phyloP scores from a whole-genome alignment of 768 basidiomycete species.

The Kwoniella botswanensis region DNA sequence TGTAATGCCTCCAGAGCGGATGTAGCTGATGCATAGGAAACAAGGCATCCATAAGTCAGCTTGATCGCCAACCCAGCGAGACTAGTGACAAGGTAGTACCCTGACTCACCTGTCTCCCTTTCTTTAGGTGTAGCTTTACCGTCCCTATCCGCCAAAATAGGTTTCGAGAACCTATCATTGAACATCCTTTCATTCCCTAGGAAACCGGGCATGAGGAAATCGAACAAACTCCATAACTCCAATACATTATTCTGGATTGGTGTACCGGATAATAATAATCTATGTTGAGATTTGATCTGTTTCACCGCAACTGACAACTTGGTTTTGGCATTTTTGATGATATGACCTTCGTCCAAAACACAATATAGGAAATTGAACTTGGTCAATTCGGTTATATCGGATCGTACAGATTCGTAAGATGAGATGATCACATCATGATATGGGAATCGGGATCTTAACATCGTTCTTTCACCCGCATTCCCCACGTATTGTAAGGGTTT shows the following conservation, averaged over 20 bases:
- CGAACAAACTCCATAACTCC: constrained; percentile 97
- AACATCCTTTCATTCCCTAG: constrained; percentile 93
- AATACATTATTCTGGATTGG: constrained; percentile 99
- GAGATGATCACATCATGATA: constrained; percentile 90
- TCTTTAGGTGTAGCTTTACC: constrained; percentile 84
- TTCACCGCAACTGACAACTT: constrained; percentile 97
- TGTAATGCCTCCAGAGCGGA: constrained; percentile 93
- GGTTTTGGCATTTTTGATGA: constrained; percentile 98
- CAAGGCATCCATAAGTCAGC: no score
- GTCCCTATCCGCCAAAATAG: constrained; percentile 91
- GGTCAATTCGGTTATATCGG: constrained; percentile 80
- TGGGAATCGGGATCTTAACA: constrained; percentile 69
- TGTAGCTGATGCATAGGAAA: constrained; percentile 66
- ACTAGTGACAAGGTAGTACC: no score
- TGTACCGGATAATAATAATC: constrained; percentile 92
- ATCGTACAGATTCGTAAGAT: constrained; percentile 96
- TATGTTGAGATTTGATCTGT: constrained; percentile 83
- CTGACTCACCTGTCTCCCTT: constrained; percentile 74
- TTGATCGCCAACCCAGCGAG: no score
- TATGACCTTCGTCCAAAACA: constrained; percentile 95
- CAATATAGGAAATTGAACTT: constrained; percentile 89
- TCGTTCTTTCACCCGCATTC: constrained; percentile 76
- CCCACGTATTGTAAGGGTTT: constrained; percentile 87
- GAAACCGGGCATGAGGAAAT: constrained; percentile 99
- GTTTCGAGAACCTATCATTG: constrained; percentile 94